These are phyloP conservation scores for Lepidium sativum DNA, from an alignment of 345 rosid species.

Conservation along the genomic window DNA sequence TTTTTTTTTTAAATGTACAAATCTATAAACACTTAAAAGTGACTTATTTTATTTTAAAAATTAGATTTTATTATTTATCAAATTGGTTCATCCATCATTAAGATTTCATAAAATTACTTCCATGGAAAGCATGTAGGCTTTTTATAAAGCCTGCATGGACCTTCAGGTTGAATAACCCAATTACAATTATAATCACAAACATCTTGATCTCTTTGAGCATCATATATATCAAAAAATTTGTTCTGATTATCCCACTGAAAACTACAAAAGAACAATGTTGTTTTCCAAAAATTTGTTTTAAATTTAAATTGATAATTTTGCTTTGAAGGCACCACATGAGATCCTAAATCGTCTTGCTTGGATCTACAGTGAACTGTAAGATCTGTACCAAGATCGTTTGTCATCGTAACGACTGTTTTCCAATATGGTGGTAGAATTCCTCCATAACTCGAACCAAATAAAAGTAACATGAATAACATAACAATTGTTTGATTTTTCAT, in stretches of 20 bases:
- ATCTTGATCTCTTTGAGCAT: slow-evolving; percentile 6
- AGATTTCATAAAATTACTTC: not conserved
- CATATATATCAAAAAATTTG: slow-evolving; percentile 6
- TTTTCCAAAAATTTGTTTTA: not conserved
- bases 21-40: no score
- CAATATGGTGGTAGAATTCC: not conserved
- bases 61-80: not conserved
- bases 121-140: not conserved
- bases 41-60: no score
- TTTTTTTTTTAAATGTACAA: no score
- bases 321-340: not conserved
- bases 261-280: slow-evolving; percentile 11
- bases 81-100: not conserved
- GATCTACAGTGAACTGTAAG: slow-evolving; percentile 17
- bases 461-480: no score
- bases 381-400: not conserved
- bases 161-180: not conserved
- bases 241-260: not conserved
- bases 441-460: no score
- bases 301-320: not conserved
- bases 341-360: slow-evolving; percentile 2
- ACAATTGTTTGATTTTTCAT: no score
- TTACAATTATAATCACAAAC: not conserved
- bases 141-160: slow-evolving; percentile 13
- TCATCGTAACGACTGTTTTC: not conserved